Base-by-base conservation (phyloP, 164 flowering plant genomes). In the Magnolia sinica region DNA sequence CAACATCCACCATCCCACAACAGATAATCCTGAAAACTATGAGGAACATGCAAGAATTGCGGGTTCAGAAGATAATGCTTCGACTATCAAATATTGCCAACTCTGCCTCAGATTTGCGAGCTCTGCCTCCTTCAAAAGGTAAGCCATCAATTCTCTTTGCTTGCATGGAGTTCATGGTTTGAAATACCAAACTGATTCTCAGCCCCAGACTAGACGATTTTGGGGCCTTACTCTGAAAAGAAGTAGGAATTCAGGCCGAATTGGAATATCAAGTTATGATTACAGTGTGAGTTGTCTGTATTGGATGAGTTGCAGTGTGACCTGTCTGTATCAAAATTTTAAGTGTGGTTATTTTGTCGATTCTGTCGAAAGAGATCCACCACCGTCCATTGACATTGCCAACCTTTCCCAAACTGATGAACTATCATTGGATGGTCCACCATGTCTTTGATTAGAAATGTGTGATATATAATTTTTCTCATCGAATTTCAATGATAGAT, bases 51-150 rank as follows among this genome's bases (percentile, higher is more conserved):
- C 84, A 87, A 79, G 95, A 90, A 80, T 78, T 96, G 83, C 89
- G 93, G 74, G 89, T 86, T 24, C 88, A 93, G 83, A 94, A 90
- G 80, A 82, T 94, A 68, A 67, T 88, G 85, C 84, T 74, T 83
- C 97, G 92, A 70, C 78, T 96, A 64, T 85, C 94, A 27, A 86
- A 77, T 55, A 85, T 96, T 77, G 89, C 92, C n/a, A 84, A 84
- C 65, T 91, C 98, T 9, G 49, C 83, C 22, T 77, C 84, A 73
- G 97, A 94, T 86, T 84, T 96, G 86, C 84, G 78, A 82, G 96
- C 95, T 72, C 86, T 96, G 22, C 99, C 99, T 96, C 79, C 86
- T 96, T 68, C 76, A 81, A 85, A 88, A 96, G 96, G 99, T 96
- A 89, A 81, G 49, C 22, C 19, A 45, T 68, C 72, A 45, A 20